These are phyloP conservation scores for Cocos nucifera DNA, from an alignment of 176 grass and related monocot species.

Conservation along the genomic window DNA sequence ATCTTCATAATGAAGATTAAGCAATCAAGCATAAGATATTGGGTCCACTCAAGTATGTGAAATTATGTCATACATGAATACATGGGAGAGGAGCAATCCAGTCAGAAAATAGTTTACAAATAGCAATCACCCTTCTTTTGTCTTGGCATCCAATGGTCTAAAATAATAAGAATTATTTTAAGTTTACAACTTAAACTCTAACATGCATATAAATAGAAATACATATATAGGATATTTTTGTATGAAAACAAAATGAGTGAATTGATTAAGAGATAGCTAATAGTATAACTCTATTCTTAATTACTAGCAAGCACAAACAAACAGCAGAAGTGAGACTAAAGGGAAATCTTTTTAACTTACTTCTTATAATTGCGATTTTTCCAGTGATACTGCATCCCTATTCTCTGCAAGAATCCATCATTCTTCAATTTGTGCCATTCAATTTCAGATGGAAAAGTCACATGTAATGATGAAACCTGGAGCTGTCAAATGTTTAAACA, in stretches of 20 bases:
- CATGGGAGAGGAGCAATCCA: too few species aligned
- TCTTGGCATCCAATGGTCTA: too few species aligned
- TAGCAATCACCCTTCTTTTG: too few species aligned
- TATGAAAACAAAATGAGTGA: neutral
- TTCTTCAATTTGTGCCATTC: conserved; percentile 77
- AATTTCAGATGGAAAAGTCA: conserved; percentile 91
- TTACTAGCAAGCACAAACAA: neutral
- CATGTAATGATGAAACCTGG: conserved; percentile 71
- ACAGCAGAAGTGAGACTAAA: neutral
- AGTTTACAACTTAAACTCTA: too few species aligned
- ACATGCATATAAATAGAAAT: too few species aligned
- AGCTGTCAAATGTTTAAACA: conserved; percentile 44
- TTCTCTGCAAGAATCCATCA: conserved; percentile 68
- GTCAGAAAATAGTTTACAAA: too few species aligned
- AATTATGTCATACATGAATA: too few species aligned
- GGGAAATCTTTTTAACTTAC: conserved; percentile 20
- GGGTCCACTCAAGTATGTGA: too few species aligned
- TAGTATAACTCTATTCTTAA: neutral
- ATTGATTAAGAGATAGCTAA: neutral
- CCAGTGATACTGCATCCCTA: conserved; percentile 93
- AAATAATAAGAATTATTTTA: too few species aligned
- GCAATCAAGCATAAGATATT: too few species aligned
- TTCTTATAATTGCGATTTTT: conserved; percentile 86
- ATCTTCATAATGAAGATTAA: too few species aligned
- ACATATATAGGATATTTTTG: neutral